Conservation (phyloP, 2,329 filamentous ascomycete genomes). For the Fusarium dimerum region DNA sequence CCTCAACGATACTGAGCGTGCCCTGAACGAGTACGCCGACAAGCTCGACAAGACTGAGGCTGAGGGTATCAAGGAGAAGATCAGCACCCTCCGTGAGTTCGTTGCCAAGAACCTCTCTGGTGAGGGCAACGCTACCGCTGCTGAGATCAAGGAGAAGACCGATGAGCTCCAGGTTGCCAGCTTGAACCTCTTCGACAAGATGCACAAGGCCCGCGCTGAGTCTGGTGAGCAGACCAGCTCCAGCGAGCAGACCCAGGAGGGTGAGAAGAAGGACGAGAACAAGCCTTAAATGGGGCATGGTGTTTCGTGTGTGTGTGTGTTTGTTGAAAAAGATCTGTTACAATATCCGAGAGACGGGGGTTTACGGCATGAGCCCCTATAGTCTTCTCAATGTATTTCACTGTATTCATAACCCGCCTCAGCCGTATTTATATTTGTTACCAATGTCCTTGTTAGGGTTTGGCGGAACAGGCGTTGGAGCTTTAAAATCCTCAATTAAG, state of each 20-base stretch:
- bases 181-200: conserved; percentile 98
- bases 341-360: conserved; percentile 35
- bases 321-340: conserved; percentile 27
- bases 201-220: conserved; percentile 92
- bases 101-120: conserved; percentile 93
- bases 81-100: conserved; percentile 79
- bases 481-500: conserved; percentile 48
- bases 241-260: conserved; percentile 57
- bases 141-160: conserved; percentile 97
- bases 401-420: conserved; percentile 54
- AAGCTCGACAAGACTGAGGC: conserved; percentile 96
- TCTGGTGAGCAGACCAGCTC: conserved; percentile 52
- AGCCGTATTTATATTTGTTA: conserved; percentile 42
- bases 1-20: conserved; percentile 97
- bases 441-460: conserved; percentile 48
- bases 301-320: conserved; percentile 11
- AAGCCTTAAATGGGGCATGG: conserved; percentile 55
- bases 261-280: conserved; percentile 76
- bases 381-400: conserved; percentile 43
- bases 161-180: conserved; percentile 96
- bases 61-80: conserved; percentile 93
- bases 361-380: conserved; percentile 37
- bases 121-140: conserved; percentile 81
- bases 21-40: conserved; percentile 93
- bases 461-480: conserved; percentile 53